phyloP scores from a whole-genome alignment of 148 eudicot genomes.

The Silene uniflora region DNA sequence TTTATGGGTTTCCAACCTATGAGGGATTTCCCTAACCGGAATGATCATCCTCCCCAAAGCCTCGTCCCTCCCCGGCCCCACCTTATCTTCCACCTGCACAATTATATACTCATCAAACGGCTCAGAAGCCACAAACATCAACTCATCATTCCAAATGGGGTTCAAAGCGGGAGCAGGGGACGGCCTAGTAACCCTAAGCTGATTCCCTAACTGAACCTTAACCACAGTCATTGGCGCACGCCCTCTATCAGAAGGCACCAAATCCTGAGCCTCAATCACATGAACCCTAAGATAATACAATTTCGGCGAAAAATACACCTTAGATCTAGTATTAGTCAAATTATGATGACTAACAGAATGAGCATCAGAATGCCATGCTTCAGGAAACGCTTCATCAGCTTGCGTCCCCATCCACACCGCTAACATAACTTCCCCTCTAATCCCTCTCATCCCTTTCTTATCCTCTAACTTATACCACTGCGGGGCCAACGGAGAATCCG shows the following conservation, averaged over 20 bases:
- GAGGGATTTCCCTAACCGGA: slow-evolving; percentile 65
- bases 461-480: slow-evolving; percentile 80
- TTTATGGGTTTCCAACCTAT: slow-evolving; percentile 51
- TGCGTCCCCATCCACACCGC: slow-evolving; percentile 97
- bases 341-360: slow-evolving; percentile 59
- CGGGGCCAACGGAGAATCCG: slow-evolving; percentile 93
- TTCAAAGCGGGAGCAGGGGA: slow-evolving; percentile 39
- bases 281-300: slow-evolving; percentile 71
- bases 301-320: slow-evolving; percentile 86
- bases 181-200: slow-evolving; percentile 45
- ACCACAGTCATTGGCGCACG: slow-evolving; percentile 44
- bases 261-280: slow-evolving; percentile 85
- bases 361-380: slow-evolving; percentile 97
- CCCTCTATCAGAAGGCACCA: slow-evolving; percentile 53
- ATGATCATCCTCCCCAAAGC: slow-evolving; percentile 52
- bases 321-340: slow-evolving; percentile 59
- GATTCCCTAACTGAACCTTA: slow-evolving; percentile 56
- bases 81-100: slow-evolving; percentile 54
- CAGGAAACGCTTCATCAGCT: slow-evolving; percentile 92
- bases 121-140: slow-evolving; percentile 85
- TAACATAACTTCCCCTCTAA: slow-evolving; percentile 74
- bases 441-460: slow-evolving; percentile 45
- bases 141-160: slow-evolving; percentile 87
- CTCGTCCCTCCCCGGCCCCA: slow-evolving; percentile 72
- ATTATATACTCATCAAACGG: slow-evolving; percentile 74